phyloP scores from a whole-genome alignment of 2,329 filamentous ascomycete species.

The Zymoseptoria brevis region DNA sequence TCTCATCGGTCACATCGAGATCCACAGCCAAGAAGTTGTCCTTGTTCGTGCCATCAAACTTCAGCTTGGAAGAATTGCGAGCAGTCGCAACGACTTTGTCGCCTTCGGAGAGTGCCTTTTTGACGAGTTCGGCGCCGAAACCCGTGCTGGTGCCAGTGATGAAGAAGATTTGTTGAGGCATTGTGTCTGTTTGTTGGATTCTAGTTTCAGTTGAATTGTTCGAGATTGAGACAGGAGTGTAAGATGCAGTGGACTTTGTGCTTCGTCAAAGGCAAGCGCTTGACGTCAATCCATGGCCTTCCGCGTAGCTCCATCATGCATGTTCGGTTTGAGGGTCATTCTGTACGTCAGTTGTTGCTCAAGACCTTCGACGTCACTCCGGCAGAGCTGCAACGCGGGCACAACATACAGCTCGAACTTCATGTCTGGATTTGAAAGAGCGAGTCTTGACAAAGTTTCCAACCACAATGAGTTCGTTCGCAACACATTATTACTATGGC shows the following conservation, averaged over 20 bases:
- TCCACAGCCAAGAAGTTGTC: slow-evolving; percentile 43
- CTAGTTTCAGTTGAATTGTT: not conserved
- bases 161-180: slow-evolving; percentile 40
- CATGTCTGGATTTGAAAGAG: not conserved
- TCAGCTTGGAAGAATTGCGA: slow-evolving; percentile 37
- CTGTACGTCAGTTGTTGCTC: not conserved
- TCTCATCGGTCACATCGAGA: slow-evolving; percentile 45
- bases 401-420: not conserved
- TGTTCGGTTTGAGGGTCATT: not conserved
- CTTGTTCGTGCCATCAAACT: slow-evolving; percentile 33
- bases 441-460: not conserved
- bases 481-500: not conserved
- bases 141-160: slow-evolving; percentile 43
- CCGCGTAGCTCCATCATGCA: not conserved
- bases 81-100: slow-evolving; percentile 41
- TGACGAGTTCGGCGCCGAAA: slow-evolving; percentile 39
- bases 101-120: slow-evolving; percentile 35
- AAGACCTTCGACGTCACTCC: not conserved
- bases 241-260: no score
- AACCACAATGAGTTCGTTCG: not conserved
- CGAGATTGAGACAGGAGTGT: no score
- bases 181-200: slow-evolving; percentile 13
- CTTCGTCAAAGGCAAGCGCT: not conserved
- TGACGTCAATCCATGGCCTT: not conserved
- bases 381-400: not conserved